Conservation (phyloP, 2,329 filamentous ascomycete genomes). For the Phaeosphaeriaceae sp. region DNA sequence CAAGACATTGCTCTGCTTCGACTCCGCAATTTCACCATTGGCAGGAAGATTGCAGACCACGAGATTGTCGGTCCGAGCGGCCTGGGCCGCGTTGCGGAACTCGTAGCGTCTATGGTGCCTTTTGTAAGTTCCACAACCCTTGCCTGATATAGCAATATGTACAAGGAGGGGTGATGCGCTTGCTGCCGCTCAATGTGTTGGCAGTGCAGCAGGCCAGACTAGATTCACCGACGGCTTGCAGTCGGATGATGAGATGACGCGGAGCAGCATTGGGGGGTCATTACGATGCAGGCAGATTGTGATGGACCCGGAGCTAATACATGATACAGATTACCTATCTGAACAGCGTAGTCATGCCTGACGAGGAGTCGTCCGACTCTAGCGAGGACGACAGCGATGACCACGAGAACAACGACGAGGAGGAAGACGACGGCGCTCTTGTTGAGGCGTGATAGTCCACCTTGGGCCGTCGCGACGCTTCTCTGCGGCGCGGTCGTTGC, state of each 20-base stretch:
- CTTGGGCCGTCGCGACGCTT: slow-evolving; percentile 10
- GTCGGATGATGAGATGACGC: slow-evolving; percentile 13
- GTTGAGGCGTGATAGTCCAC: background rate
- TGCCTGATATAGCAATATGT: slow-evolving; percentile 4
- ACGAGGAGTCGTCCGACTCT: slow-evolving; percentile 45
- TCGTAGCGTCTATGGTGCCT: slow-evolving; percentile 73
- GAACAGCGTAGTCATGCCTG: slow-evolving; percentile 59
- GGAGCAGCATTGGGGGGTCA: slow-evolving; percentile 14
- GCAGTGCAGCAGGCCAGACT: slow-evolving; percentile 40
- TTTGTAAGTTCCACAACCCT: slow-evolving; percentile 69
- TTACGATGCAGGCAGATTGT: slow-evolving; percentile 12
- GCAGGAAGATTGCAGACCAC: slow-evolving; percentile 68
- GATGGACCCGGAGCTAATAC: slow-evolving; percentile 29
- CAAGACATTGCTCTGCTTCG: slow-evolving; percentile 81
- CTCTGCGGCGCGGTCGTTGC: slow-evolving; percentile 23
- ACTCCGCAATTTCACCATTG: slow-evolving; percentile 79
- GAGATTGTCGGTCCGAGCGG: slow-evolving; percentile 68
- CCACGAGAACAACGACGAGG: slow-evolving; percentile 22
- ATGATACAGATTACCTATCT: slow-evolving; percentile 56
- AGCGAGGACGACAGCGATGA: slow-evolving; percentile 36
- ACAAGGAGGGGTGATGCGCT: slow-evolving; percentile 18
- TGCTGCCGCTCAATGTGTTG: slow-evolving; percentile 34
- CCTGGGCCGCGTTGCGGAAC: slow-evolving; percentile 68
- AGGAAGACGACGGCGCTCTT: slow-evolving; percentile 34
- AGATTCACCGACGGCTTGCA: slow-evolving; percentile 28